These are phyloP conservation scores for Lasiodiplodia gonubiensis DNA, from an alignment of 2,329 filamentous ascomycete genomes.

Conservation along the genomic window DNA sequence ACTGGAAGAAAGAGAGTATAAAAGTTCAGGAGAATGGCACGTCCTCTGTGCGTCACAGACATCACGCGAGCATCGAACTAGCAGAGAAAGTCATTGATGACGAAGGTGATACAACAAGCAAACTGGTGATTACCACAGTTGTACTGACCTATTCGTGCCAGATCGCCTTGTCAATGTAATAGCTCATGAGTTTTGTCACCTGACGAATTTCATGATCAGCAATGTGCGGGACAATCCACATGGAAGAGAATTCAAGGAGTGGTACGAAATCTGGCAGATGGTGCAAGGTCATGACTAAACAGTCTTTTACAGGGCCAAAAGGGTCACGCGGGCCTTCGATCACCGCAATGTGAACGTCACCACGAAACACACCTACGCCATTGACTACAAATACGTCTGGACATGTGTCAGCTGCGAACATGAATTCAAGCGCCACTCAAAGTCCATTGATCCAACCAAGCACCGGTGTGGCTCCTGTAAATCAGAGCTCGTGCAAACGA, in stretches of 20 bases:
- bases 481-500: slow-evolving; percentile 71
- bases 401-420: slow-evolving; percentile 69
- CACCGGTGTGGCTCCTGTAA: slow-evolving; percentile 82
- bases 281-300: slow-evolving; percentile 29
- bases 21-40: slow-evolving; percentile 38
- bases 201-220: slow-evolving; percentile 88
- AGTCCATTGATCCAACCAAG: slow-evolving; percentile 75
- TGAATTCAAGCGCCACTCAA: slow-evolving; percentile 83
- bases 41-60: slow-evolving; percentile 46
- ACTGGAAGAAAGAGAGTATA: slow-evolving; percentile 55
- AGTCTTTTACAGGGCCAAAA: slow-evolving; percentile 49
- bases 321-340: slow-evolving; percentile 54
- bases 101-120: slow-evolving; percentile 37
- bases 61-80: slow-evolving; percentile 82
- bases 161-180: slow-evolving; percentile 83
- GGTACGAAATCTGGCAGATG: slow-evolving; percentile 47
- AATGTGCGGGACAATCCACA: slow-evolving; percentile 78
- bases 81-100: slow-evolving; percentile 86
- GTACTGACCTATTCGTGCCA: slow-evolving; percentile 14
- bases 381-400: slow-evolving; percentile 94
- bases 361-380: slow-evolving; percentile 87
- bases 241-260: slow-evolving; percentile 81
- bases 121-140: neutral
- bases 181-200: slow-evolving; percentile 96
- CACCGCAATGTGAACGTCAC: slow-evolving; percentile 79